Evolutionary conservation across 208 protist species (phyloP), one percentile per base, ranked within the genome.

Genomic region (Leishmania guyanensis): DNA sequence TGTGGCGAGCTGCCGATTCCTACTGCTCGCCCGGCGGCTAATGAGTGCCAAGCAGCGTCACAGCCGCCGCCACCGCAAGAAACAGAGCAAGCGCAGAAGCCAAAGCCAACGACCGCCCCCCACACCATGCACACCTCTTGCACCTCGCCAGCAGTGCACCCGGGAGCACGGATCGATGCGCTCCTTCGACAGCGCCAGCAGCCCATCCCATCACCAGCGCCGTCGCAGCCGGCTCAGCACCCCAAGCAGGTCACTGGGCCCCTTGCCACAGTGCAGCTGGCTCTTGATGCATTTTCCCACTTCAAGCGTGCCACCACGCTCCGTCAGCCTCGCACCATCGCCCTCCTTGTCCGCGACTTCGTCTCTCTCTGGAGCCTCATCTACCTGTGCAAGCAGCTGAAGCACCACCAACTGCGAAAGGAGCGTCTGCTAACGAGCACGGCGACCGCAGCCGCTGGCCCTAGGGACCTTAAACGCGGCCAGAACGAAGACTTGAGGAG

Each of bases 381-480:
- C 51, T 82, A 82, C 29, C 77, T 85, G 17, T 85, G 82, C 77
- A 78, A 75, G 56, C 72, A 64, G 50, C 82, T 85, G 3, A 78
- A 74, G n/a, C 70, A 4, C 4, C 77, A 79, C n/a, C 77, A 81
- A 26, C 64, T 82, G 62, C 73, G 72, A 22, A 81, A 85, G 65
- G 82, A 81, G n/a, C 64, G 39, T 20, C 46, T 85, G 36, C 64
- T 85, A 50, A 79, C 26, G 20, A 73, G 82, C 16, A 60, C 43
- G 5, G 53, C 43, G 39, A 58, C 5, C 36, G n/a, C 58, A 43
- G 50, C 77, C 1, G 36, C 33, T 36, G 43, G 66, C 22, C 14
- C 64, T 9, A 26, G 43, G 17, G 72, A 76, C 3, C 14, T 58
- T 22, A 76, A 76, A 26, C 72, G 51, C 6, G 72, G 43, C 3